Base-by-base conservation (phyloP, 2,329 filamentous ascomycete genomes). In the Trichophyton simii region DNA sequence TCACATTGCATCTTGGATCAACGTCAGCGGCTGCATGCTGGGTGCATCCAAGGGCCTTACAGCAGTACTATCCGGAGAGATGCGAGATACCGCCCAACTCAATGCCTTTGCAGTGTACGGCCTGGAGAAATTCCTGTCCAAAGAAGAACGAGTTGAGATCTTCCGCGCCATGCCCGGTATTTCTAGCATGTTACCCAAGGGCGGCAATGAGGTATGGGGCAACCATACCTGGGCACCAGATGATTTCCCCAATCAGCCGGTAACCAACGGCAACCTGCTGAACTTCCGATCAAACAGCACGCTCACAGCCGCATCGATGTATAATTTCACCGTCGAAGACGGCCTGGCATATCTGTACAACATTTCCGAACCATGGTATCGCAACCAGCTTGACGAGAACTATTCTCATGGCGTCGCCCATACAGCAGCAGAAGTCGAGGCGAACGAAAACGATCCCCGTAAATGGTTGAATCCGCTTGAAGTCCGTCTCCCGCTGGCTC, bases 381-480 rank as follows among this genome's bases (percentile, higher is more conserved):
- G 81, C 63, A 78, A 88, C 36, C 85, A 88, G 71, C 79, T 96
- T 9, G 78, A 82, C 60, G 77, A 79, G 7, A 88, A 85, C 71
- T 99, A 96, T 76, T 96, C 91, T 0, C 87, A 91, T 61, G 94
- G 92, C 11, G 80, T 99, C 28, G 94, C 94, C 0, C 86, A 89
- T 64, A 94, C 88, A 0, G 79, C 78, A 5, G 82, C 82, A 8
- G 87, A 95, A 73, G 90, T 99, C 0, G 87, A 95, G 69, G 84
- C 82, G 59, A 94, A 94, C 71, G 87, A 91, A 68, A 75, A 83
- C n/a, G 82, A 89, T 65, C 84, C 83, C 1, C 79, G 77, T 58
- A 99, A 95, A 71, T 99, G 94, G 94, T 84, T 96, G 64, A 99
- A 99, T 70, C 94, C 94, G 0, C 83, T 97, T n/a, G 92, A 97